Conservation (phyloP, 352 stramenopile genomes). For the Aphanomyces astaci region DNA sequence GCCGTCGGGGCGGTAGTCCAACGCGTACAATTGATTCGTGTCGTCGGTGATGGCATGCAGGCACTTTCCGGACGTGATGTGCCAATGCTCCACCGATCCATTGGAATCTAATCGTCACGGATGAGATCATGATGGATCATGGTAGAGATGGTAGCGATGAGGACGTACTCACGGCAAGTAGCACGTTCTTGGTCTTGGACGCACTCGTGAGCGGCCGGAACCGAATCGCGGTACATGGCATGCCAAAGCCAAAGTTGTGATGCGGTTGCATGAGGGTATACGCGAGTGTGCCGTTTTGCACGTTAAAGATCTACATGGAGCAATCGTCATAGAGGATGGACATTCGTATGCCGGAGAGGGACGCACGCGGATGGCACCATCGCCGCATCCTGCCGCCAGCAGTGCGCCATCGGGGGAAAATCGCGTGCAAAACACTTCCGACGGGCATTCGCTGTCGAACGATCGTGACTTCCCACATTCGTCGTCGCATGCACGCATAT, state of each 20-base stretch:
- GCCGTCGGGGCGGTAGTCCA: constrained; percentile 83
- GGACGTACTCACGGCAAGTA: constrained; percentile 78
- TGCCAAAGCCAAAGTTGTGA: constrained; percentile 59
- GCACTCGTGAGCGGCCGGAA: constrained; percentile 70
- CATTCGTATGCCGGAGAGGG: not conserved
- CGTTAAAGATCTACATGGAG: constrained; percentile 52
- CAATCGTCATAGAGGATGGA: not conserved
- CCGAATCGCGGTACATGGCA: constrained; percentile 73
- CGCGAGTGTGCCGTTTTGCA: constrained; percentile 61
- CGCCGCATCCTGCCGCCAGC: constrained; percentile 72
- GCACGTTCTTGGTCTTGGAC: constrained; percentile 88
- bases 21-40: constrained; percentile 83
- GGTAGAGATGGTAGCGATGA: too few species aligned
- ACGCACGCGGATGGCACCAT: constrained; percentile 65
- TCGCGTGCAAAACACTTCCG: constrained; percentile 82
- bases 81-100: constrained; percentile 87
- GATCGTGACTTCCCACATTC: not conserved
- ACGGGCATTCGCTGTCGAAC: constrained; percentile 76
- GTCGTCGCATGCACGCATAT: not conserved
- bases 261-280: constrained; percentile 79
- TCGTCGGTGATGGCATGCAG: constrained; percentile 85
- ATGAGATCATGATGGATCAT: too few species aligned
- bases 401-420: constrained; percentile 82
- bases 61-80: constrained; percentile 89
- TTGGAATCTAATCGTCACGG: constrained; percentile 50